Conservation (phyloP, 805 yeast species). For the Wickerhamiella cacticola region DNA sequence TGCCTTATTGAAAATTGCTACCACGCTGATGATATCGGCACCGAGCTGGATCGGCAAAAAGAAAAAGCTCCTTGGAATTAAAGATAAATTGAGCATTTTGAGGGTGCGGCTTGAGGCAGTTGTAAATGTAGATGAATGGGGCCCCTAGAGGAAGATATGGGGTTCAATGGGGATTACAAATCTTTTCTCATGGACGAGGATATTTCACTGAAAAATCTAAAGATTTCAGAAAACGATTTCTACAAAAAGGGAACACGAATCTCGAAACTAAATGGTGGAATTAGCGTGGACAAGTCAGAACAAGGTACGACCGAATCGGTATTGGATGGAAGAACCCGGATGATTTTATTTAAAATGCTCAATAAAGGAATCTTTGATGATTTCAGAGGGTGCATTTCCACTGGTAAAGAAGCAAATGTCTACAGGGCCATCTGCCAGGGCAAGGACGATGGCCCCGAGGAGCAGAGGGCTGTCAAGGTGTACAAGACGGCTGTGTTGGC, state of each 20-base stretch:
- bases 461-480: constrained; percentile 75
- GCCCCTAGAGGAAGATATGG: too few relatives aligned
- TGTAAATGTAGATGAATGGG: too few relatives aligned
- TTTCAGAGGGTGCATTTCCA: constrained; percentile 85
- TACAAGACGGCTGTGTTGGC: constrained; percentile 93
- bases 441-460: constrained; percentile 1
- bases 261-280: constrained; percentile 19
- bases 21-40: constrained; percentile 65
- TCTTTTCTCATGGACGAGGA: constrained; percentile 10
- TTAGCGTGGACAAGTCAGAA: constrained; percentile 59
- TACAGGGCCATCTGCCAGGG: constrained; percentile 51
- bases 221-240: constrained; percentile 20
- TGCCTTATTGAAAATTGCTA: constrained; percentile 74
- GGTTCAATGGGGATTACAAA: constrained; percentile 5
- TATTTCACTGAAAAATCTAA: constrained; percentile 17
- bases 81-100: constrained; percentile 12
- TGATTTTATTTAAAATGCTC: constrained; percentile 67
- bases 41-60: constrained; percentile 72
- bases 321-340: constrained; percentile 83
- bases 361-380: constrained; percentile 73
- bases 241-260: constrained; percentile 23
- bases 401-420: constrained; percentile 98
- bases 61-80: constrained; percentile 43
- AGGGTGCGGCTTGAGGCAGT: too few relatives aligned
- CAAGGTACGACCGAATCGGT: constrained; percentile 97